Conservation (phyloP, 192 early-diverging fungal genomes). For the Coemansia sp. region DNA sequence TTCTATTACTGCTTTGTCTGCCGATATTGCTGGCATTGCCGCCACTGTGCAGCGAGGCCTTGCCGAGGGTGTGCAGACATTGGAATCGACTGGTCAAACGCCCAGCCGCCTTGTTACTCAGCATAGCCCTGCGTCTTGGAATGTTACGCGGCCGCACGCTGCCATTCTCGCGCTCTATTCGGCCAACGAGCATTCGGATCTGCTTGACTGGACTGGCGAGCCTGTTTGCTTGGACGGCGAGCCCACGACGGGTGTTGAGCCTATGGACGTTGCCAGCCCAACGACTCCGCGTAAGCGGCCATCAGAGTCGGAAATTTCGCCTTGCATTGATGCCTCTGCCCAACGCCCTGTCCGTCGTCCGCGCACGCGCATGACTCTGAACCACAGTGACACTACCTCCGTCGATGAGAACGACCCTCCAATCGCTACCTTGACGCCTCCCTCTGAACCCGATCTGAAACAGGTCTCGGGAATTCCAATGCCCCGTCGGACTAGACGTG, state of each 20-base stretch:
- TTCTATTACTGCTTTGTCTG: conserved; percentile 14
- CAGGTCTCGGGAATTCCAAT: conserved; percentile 20
- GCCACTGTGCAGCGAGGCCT: neutral
- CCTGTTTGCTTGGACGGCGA: conserved; percentile 5
- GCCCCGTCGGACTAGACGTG: conserved; percentile 30
- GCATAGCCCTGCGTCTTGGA: conserved; percentile 22
- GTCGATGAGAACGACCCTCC: conserved; percentile 1
- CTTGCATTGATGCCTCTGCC: conserved; percentile 1
- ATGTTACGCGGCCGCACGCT: conserved; percentile 22
- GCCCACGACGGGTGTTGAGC: neutral
- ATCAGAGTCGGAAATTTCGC: conserved; percentile 21
- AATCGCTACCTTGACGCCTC: neutral
- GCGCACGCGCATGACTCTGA: conserved; percentile 8
- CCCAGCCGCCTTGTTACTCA: conserved; percentile 10
- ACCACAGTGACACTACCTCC: neutral
- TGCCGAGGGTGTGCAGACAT: conserved; percentile 6
- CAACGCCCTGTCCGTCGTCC: conserved; percentile 23
- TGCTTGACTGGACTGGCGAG: conserved; percentile 35
- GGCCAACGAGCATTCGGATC: neutral
- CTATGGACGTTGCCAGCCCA: neutral
- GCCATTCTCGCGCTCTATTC: conserved; percentile 23
- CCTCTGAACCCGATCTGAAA: neutral
- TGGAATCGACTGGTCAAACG: conserved; percentile 4
- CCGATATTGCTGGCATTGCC: conserved; percentile 5
- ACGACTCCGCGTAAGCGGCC: conserved; percentile 27